Evolutionary conservation across 331 rosid species (phyloP).

Genomic region (Ulmus americana): DNA sequence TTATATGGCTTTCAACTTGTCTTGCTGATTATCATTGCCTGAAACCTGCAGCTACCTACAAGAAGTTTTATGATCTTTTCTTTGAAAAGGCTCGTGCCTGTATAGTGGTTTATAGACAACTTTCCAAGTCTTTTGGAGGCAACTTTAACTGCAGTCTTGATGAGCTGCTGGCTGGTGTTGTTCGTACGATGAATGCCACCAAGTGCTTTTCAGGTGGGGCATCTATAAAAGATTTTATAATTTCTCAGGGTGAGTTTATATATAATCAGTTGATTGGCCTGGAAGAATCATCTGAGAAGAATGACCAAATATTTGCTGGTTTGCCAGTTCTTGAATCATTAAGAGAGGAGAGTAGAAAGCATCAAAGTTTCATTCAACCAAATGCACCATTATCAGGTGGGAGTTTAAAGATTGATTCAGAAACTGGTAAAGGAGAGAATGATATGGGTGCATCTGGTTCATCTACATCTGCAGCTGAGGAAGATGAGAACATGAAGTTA

Average conservation of each 20-base stretch:
- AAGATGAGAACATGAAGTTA: constrained; percentile 65
- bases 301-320: constrained; percentile 44
- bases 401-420: constrained; percentile 36
- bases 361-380: constrained; percentile 31
- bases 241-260: constrained; percentile 77
- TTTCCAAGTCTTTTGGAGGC: constrained; percentile 59
- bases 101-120: constrained; percentile 63
- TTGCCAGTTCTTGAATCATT: constrained; percentile 64
- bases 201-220: constrained; percentile 57
- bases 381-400: constrained; percentile 36
- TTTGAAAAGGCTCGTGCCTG: constrained; percentile 67
- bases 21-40: constrained; percentile 67
- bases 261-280: constrained; percentile 72
- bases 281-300: constrained; percentile 57
- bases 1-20: constrained; percentile 82
- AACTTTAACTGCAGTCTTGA: constrained; percentile 57
- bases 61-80: constrained; percentile 57
- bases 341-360: constrained; percentile 49
- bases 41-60: constrained; percentile 65
- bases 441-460: constrained; percentile 26
- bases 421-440: constrained; percentile 30
- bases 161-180: constrained; percentile 83
- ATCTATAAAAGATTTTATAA: constrained; percentile 61
- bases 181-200: constrained; percentile 64
- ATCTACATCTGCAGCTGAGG: constrained; percentile 27